A percentile compares a stretch with the other conserved stretches of the same genome.
Conservation (phyloP, 371 early-diverging fungal species). For the Haplosporangium sp. region DNA sequence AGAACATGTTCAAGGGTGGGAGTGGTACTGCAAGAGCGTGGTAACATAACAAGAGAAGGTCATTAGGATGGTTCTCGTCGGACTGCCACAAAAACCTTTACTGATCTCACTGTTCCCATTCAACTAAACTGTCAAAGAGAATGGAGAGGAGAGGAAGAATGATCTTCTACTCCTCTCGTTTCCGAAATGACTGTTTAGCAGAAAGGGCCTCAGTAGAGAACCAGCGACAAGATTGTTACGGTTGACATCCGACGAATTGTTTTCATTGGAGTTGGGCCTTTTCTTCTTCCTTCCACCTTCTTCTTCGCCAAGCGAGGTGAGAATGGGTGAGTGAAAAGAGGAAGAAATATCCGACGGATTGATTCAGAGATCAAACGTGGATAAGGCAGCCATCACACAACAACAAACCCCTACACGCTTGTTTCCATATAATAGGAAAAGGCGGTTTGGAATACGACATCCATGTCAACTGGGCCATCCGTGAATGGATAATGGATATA, state of each 20-base stretch:
- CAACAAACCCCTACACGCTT: conserved; percentile 50
- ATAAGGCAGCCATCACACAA: conserved; percentile 44
- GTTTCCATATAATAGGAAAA: conserved; percentile 19
- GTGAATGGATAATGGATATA: background rate
- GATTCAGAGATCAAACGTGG: background rate
- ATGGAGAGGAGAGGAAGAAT: background rate
- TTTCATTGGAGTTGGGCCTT: conserved; percentile 55
- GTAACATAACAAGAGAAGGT: background rate
- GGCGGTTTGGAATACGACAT: conserved; percentile 44
- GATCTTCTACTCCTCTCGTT: background rate
- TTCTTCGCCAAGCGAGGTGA: background rate
- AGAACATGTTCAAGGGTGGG: conserved; percentile 76
- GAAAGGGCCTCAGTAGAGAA: too few species aligned
- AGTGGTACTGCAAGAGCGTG: conserved; percentile 56
- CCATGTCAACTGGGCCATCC: conserved; percentile 3
- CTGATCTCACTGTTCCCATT: too few species aligned
- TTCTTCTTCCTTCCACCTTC: background rate
- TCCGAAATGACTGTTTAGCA: too few species aligned
- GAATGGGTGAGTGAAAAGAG: background rate
- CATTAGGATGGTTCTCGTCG: conserved; percentile 50
- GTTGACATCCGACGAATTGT: conserved; percentile 59
- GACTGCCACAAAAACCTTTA: conserved; percentile 41
- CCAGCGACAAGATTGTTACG: too few species aligned
- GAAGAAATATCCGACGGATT: conserved; percentile 12
- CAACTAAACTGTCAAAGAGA: too few species aligned